These are phyloP conservation scores for Aphanomyces astaci DNA, from an alignment of 352 stramenopile species.

Conservation along the genomic window DNA sequence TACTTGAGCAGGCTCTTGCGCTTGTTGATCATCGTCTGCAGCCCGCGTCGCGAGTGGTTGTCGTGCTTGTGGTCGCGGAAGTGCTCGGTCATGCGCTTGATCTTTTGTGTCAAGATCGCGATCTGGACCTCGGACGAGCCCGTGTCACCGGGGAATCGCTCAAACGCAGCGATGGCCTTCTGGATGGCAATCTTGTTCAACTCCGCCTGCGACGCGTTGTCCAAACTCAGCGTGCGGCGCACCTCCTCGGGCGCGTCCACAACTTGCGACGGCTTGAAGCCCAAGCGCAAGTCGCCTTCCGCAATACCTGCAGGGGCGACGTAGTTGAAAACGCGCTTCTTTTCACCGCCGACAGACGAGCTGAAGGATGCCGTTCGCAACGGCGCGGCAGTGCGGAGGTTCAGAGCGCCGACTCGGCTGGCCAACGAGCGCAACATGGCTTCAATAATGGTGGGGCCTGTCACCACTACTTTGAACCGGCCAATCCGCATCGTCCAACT, in stretches of 20 bases:
- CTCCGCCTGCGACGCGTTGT: slow-evolving; percentile 73
- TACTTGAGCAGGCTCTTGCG: slow-evolving; percentile 83
- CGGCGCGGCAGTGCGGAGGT: background rate
- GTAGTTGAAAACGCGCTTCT: slow-evolving; percentile 12
- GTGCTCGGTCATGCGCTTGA: slow-evolving; percentile 66
- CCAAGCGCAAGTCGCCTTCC: slow-evolving; percentile 14
- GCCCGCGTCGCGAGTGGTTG: slow-evolving; percentile 74
- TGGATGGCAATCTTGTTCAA: slow-evolving; percentile 77
- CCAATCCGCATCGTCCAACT: background rate
- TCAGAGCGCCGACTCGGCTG: slow-evolving; percentile 2
- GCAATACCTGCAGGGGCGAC: background rate
- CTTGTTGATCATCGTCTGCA: slow-evolving; percentile 82
- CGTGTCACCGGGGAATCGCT: slow-evolving; percentile 79
- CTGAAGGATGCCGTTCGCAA: background rate
- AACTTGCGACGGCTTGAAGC: slow-evolving; percentile 14
- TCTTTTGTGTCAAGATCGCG: slow-evolving; percentile 80
- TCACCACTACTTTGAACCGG: slow-evolving; percentile 5
- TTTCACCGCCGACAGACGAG: background rate
- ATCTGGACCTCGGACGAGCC: slow-evolving; percentile 82
- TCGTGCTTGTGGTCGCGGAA: slow-evolving; percentile 78
- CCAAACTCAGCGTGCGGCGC: slow-evolving; percentile 47
- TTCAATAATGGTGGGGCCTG: background rate
- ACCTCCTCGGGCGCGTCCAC: slow-evolving; percentile 6
- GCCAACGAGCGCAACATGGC: slow-evolving; percentile 13
- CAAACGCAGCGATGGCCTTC: slow-evolving; percentile 74